Evolutionary conservation across 2,329 filamentous ascomycete species (phyloP).

Genomic region (Intubia oerlemansii): DNA sequence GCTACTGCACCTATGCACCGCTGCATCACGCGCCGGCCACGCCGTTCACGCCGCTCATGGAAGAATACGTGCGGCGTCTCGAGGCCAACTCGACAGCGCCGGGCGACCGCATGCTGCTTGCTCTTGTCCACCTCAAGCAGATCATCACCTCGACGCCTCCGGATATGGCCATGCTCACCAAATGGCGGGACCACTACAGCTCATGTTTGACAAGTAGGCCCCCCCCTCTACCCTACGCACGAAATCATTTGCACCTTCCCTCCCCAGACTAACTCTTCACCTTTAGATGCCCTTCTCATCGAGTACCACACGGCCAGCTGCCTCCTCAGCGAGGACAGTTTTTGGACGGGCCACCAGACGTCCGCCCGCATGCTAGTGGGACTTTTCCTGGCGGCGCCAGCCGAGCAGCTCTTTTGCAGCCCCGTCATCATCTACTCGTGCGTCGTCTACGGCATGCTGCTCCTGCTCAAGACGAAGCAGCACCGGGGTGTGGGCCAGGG

Average conservation of each 20-base stretch:
- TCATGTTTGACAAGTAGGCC: constrained; percentile 4
- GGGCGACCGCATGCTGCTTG: constrained; percentile 1
- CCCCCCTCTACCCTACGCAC: no score
- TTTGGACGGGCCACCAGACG: background rate
- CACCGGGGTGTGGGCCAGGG: constrained; percentile 2
- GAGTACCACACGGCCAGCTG: constrained; percentile 5
- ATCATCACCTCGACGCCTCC: constrained; percentile 1
- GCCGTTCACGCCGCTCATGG: constrained; percentile 3
- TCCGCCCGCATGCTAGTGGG: constrained; percentile 4
- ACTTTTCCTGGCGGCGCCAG: constrained; percentile 3
- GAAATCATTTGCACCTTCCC: no score
- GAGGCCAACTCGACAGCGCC: constrained; percentile 2
- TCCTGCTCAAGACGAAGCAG: constrained; percentile 6
- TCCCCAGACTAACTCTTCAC: background rate
- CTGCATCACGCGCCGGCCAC: constrained; percentile 4
- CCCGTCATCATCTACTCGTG: constrained; percentile 4
- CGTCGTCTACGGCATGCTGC: constrained; percentile 4
- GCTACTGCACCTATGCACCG: constrained; percentile 4
- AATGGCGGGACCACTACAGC: constrained; percentile 3
- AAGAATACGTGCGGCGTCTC: constrained; percentile 2
- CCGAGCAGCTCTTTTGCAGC: constrained; percentile 3
- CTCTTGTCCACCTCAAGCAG: constrained; percentile 5
- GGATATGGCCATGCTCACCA: constrained; percentile 2
- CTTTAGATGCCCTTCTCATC: constrained; percentile 5
- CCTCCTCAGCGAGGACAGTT: constrained; percentile 2